phyloP scores from a whole-genome alignment of 2,329 filamentous ascomycete genomes.

The Biscogniauxia sp. region DNA sequence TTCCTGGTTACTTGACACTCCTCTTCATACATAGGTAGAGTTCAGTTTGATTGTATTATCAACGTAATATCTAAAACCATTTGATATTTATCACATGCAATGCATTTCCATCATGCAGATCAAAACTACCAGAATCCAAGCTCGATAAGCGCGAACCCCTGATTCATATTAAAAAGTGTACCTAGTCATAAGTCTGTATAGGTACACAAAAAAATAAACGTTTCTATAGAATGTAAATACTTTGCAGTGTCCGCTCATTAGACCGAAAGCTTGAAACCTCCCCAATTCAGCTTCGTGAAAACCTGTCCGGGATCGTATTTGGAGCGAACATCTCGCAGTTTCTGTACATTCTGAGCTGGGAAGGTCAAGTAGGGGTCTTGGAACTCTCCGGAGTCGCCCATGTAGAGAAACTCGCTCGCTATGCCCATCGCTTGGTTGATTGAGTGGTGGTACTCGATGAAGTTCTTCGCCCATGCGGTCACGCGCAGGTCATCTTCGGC shows the following conservation, averaged over 20 bases:
- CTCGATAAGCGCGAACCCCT: too few relatives aligned
- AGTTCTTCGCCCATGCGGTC: constrained; percentile 30
- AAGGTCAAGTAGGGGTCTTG: constrained; percentile 36
- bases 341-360: constrained; percentile 32
- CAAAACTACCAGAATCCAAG: too few relatives aligned
- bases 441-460: constrained; percentile 31
- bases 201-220: too few relatives aligned
- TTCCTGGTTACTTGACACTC: too few relatives aligned
- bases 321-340: constrained; percentile 29
- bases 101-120: too few relatives aligned
- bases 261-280: constrained; percentile 31
- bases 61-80: too few relatives aligned
- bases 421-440: constrained; percentile 30
- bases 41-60: too few relatives aligned
- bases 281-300: constrained; percentile 35
- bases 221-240: too few relatives aligned
- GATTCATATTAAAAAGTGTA: too few relatives aligned
- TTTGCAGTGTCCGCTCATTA: not conserved
- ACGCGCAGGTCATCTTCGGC: constrained; percentile 36
- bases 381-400: constrained; percentile 37
- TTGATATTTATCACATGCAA: too few relatives aligned
- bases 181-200: too few relatives aligned
- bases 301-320: constrained; percentile 33
- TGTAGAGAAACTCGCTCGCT: constrained; percentile 34
- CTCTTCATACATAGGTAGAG: too few relatives aligned